These are phyloP conservation scores for Citrus medica DNA, from an alignment of 345 rosid species.

Conservation along the genomic window DNA sequence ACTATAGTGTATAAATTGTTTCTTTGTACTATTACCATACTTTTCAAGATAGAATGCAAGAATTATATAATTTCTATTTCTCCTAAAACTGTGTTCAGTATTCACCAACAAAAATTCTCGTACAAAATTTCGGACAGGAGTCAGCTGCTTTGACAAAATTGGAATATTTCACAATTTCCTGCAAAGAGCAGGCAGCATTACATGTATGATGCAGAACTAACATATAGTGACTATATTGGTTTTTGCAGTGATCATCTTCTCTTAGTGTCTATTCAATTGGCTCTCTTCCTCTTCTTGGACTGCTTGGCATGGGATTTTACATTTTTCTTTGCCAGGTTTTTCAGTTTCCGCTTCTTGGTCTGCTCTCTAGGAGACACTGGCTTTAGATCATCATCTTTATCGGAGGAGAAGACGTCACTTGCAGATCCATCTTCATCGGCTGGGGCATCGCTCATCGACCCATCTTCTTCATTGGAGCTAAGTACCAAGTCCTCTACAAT, in stretches of 20 bases:
- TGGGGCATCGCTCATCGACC: slow-evolving; percentile 22
- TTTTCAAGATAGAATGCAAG: no score
- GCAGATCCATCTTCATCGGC: slow-evolving; percentile 27
- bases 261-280: background rate
- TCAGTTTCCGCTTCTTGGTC: slow-evolving; percentile 28
- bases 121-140: background rate
- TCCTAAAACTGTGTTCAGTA: no score
- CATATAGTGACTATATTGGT: background rate
- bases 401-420: slow-evolving; percentile 33
- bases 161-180: background rate
- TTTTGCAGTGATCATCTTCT: background rate
- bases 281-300: slow-evolving; percentile 29
- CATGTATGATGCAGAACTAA: background rate
- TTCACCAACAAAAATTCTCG: background rate
- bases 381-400: slow-evolving; percentile 19
- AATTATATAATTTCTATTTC: no score
- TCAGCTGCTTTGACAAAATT: background rate
- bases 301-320: slow-evolving; percentile 17
- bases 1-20: no score
- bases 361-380: slow-evolving; percentile 5
- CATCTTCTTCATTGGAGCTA: slow-evolving; percentile 79
- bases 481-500: slow-evolving; percentile 82
- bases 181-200: background rate
- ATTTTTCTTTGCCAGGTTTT: background rate
- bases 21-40: no score